Evolutionary conservation across 371 early-diverging fungal species (phyloP).

Genomic region (Vairimorpha apis): DNA sequence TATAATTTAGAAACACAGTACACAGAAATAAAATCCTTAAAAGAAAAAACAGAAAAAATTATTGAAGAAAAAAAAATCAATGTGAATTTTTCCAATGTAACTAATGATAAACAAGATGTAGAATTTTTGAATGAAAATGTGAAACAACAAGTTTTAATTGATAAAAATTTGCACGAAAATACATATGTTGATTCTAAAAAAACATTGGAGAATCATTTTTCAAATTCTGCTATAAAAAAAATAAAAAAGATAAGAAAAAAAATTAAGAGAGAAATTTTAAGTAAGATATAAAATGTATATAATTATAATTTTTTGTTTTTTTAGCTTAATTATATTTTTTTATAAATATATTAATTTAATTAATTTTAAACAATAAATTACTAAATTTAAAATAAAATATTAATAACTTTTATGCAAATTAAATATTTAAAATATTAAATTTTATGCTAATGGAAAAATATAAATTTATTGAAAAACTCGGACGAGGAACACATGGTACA

Average conservation of each 20-base stretch:
- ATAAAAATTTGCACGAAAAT: neutral
- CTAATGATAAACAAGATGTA: neutral
- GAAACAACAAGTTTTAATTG: neutral
- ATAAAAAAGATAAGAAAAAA: neutral
- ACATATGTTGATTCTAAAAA: neutral
- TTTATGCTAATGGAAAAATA: conserved; percentile 51
- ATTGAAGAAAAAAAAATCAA: no score
- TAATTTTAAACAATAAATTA: no score
- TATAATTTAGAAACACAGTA: conserved; percentile 35
- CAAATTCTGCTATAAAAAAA: neutral
- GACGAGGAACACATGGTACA: conserved; percentile 59
- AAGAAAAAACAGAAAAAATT: no score
- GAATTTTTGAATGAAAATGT: neutral
- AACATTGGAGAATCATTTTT: neutral
- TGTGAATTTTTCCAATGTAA: no score
- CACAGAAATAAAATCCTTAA: neutral
- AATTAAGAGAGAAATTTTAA: no score
- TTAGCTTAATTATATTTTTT: neutral
- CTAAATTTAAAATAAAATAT: neutral
- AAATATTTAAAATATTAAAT: neutral
- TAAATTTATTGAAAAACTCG: conserved; percentile 56
- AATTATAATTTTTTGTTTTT: neutral
- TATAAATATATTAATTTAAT: no score
- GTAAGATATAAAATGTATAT: no score
- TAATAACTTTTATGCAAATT: neutral